These are phyloP conservation scores for Leptodontidium sp. DNA, from an alignment of 2,329 filamentous ascomycete species.

Conservation along the genomic window DNA sequence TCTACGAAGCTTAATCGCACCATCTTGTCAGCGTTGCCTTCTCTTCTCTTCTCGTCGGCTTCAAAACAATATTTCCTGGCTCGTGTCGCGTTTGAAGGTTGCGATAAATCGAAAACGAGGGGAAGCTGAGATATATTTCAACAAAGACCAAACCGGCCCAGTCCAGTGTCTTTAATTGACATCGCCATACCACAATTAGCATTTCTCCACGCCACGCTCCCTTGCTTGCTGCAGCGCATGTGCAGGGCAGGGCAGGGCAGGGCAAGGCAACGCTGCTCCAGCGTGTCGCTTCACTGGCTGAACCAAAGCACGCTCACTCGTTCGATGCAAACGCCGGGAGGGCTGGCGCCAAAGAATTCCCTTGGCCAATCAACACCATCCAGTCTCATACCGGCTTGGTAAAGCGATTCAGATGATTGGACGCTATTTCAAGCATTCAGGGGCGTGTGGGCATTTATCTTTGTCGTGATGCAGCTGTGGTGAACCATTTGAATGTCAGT, in stretches of 20 bases:
- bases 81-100: neutral
- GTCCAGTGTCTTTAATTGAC: conserved; percentile 4
- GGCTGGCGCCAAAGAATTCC: conserved; percentile 2
- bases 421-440: neutral
- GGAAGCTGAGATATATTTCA: neutral
- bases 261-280: conserved; percentile 2
- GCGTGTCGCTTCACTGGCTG: conserved; percentile 11
- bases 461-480: neutral
- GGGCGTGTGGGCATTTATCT: neutral
- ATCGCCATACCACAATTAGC: conserved; percentile 1
- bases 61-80: neutral
- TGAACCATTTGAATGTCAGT: conserved; percentile 3
- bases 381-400: conserved; percentile 7
- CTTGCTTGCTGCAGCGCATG: conserved; percentile 5
- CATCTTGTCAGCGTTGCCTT: neutral
- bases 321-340: conserved; percentile 2
- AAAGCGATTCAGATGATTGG: conserved; percentile 6
- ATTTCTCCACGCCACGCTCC: conserved; percentile 7
- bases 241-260: neutral
- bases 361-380: neutral
- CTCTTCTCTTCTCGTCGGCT: conserved; percentile 14
- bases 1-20: conserved; percentile 24
- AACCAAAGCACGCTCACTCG: neutral
- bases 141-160: neutral
- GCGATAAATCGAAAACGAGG: neutral